These are phyloP conservation scores for Solanum sitiens DNA, from an alignment of 257 asterid genomes.

Conservation along the genomic window DNA sequence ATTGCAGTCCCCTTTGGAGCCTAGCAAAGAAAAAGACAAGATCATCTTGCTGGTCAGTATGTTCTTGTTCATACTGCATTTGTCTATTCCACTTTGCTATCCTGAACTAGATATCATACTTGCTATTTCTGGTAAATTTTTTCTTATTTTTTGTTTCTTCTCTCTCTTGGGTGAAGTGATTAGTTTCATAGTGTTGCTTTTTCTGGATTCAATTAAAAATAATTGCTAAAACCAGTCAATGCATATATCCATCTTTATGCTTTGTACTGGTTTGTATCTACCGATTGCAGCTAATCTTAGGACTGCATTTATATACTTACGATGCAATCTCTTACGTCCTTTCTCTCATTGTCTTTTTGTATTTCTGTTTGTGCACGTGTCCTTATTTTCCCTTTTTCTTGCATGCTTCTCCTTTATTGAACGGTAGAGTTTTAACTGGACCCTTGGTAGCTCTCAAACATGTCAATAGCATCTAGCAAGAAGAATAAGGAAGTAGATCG, in stretches of 20 bases:
- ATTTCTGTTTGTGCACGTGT: background rate
- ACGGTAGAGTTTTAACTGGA: background rate
- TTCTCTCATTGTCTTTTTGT: background rate
- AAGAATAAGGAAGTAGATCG: background rate
- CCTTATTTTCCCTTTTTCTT: background rate
- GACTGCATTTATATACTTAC: background rate
- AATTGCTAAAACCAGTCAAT: background rate
- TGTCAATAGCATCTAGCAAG: background rate
- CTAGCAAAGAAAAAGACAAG: constrained; percentile 16
- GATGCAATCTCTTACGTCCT: background rate
- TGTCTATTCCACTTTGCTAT: background rate
- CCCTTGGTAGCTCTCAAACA: background rate
- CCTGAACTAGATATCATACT: background rate
- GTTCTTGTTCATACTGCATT: background rate
- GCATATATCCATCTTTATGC: background rate
- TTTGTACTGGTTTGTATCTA: background rate
- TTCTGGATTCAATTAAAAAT: background rate
- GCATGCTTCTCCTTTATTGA: background rate
- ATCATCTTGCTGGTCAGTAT: constrained; percentile 39
- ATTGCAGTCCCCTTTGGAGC: constrained; percentile 9
- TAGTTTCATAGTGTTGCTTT: background rate
- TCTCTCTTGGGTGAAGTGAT: background rate
- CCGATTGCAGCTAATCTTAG: background rate
- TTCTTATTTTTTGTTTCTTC: background rate
- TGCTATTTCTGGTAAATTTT: background rate